Base-by-base conservation (phyloP, 164 flowering plant species). In the Malania oleifera region DNA sequence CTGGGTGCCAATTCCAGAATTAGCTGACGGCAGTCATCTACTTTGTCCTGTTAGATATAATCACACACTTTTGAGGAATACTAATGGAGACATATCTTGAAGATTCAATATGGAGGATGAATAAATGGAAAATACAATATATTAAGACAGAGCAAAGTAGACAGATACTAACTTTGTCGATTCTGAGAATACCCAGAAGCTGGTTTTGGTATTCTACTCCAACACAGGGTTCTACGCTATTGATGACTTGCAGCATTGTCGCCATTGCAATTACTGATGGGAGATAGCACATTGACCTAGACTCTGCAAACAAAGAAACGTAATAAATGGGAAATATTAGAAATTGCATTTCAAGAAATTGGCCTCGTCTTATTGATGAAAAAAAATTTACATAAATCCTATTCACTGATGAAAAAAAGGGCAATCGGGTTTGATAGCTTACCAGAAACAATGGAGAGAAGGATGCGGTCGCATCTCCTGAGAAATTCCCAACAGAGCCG, bases 381-480 rank as follows among this genome's bases (percentile, higher is more conserved):
- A 41, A 48, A 37, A 9, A 34, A 5, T 23, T 17, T 49, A 19
- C n/a, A n/a, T n/a, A n/a, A n/a, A n/a, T n/a, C n/a, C n/a, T n/a
- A 43, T 39, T 25, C 4, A 25, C 45, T 38, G 39, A 51, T 26
- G 25, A 8, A 44, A 27, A 11, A 40, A 49, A 10, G 35, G 34
- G 22, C 12, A 23, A 2, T 17, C 34, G 47, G 10, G 5, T 38
- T 35, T 9, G 13, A 17, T 12, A 46, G 1, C 63, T 76, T 67
- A 86, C 98, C 98, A 24, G 78, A 49, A 29, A 89, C 57, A 34
- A 72, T 28, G 47, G 80, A 77, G 53, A 87, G 76, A 38, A 87
- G 60, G 5, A 83, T 44, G 23, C 49, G 57, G 63, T 88, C 84
- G 56, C 82, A 84, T 35, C 79, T 70, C 70, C 65, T 63, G 57